Percentiles rank a stretch among this genome's conserved stretches.
These are phyloP conservation scores for Cymbomonas tetramitiformis DNA, from an alignment of 139 green algal species.

Conservation along the genomic window DNA sequence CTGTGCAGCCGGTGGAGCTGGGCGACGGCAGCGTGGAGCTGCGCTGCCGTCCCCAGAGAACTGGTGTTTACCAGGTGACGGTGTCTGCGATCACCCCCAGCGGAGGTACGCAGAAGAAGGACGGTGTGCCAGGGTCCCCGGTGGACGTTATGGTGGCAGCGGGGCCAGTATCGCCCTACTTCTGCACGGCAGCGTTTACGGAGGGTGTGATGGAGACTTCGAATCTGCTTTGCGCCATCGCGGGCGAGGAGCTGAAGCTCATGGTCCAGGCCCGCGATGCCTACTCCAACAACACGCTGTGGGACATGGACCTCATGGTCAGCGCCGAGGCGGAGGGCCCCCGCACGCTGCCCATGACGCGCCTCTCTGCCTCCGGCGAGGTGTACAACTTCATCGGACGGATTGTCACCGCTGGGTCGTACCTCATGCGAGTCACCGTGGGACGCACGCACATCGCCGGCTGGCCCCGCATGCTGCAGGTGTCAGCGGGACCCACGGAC, in stretches of 20 bases:
- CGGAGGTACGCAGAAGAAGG: neutral
- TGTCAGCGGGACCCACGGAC: slow-evolving; percentile 1
- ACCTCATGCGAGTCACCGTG: slow-evolving; percentile 9
- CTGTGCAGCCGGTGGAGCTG: slow-evolving; percentile 1
- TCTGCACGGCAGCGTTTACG: neutral
- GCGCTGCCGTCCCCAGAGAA: neutral
- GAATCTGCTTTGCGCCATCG: neutral
- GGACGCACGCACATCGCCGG: slow-evolving; percentile 2
- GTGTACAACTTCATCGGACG: no score
- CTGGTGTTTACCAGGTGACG: slow-evolving; percentile 1
- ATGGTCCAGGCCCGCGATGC: slow-evolving; percentile 3
- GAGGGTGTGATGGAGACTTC: no score
- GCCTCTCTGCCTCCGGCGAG: slow-evolving; percentile 2
- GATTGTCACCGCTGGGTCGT: slow-evolving; percentile 9
- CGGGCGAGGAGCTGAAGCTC: slow-evolving; percentile 2
- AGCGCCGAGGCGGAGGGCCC: no score
- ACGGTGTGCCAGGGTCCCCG: neutral
- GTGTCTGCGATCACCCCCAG: neutral
- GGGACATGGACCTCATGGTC: no score
- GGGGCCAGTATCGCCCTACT: neutral
- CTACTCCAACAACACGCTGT: slow-evolving; percentile 2
- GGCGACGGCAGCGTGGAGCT: slow-evolving; percentile 6
- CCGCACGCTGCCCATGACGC: no score
- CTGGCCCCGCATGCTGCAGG: slow-evolving; percentile 3
- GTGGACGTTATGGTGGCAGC: neutral